These are phyloP conservation scores for Saccharomycopsis hybrid DNA, from an alignment of 1,139 yeast genomes.

Conservation along the genomic window DNA sequence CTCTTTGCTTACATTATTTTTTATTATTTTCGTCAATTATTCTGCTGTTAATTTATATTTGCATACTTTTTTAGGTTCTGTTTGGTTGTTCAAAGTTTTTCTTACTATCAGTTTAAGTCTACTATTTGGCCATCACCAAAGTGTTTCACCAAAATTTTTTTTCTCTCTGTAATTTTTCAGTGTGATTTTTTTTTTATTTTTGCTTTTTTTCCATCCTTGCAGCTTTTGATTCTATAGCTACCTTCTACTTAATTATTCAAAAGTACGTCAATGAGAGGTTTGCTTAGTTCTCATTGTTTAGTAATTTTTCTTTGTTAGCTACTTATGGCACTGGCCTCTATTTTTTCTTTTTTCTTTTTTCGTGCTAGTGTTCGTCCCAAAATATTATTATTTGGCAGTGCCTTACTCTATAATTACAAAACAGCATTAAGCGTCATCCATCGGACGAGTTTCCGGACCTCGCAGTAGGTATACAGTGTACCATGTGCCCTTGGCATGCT, in stretches of 20 bases:
- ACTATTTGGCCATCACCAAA: no score
- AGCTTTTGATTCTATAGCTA: neutral
- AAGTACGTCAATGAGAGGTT: neutral
- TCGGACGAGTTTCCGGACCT: neutral
- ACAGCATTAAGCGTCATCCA: neutral
- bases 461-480: no score
- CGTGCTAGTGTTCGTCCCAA: neutral
- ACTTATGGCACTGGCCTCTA: neutral
- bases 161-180: neutral
- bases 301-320: neutral
- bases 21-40: neutral
- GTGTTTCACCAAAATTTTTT: neutral
- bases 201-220: neutral
- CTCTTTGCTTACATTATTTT: neutral
- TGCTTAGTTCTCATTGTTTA: neutral
- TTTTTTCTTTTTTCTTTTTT: neutral
- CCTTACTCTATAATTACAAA: neutral
- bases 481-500: neutral
- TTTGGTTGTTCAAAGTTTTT: no score
- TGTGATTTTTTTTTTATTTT: conserved; percentile 1
- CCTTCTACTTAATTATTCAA: neutral
- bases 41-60: no score
- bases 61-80: no score
- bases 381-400: neutral
- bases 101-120: no score